Evolutionary conservation across 2,329 filamentous ascomycete species (phyloP).

Genomic region (Curvularia lunata): DNA sequence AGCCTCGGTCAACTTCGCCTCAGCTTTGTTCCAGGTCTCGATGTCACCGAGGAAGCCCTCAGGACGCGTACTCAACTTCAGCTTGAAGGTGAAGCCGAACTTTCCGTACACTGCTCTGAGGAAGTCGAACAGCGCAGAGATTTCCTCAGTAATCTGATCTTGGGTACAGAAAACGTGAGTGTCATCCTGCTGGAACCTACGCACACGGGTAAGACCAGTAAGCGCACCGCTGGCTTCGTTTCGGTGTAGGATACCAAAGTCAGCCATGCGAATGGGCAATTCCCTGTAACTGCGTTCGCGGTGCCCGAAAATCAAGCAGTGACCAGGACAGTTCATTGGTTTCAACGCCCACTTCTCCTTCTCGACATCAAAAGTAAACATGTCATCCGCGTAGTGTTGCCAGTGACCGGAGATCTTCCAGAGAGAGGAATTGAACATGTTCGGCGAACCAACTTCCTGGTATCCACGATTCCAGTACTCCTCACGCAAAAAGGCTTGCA

Average conservation of each 20-base stretch:
- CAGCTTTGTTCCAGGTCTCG: conserved; percentile 87
- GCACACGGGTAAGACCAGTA: conserved; percentile 86
- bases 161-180: conserved; percentile 93
- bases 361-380: conserved; percentile 85
- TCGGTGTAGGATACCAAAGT: conserved; percentile 93
- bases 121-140: conserved; percentile 87
- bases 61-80: conserved; percentile 89
- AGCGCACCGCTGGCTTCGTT: conserved; percentile 95
- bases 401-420: conserved; percentile 98
- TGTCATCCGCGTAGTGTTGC: conserved; percentile 91
- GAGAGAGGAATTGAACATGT: conserved; percentile 91
- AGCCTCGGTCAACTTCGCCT: conserved; percentile 78
- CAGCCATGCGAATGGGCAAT: conserved; percentile 88
- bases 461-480: conserved; percentile 95
- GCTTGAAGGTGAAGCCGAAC: conserved; percentile 87
- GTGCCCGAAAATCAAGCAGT: conserved; percentile 86
- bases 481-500: conserved; percentile 79
- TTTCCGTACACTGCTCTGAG: conserved; percentile 79
- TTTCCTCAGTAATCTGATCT: conserved; percentile 77
- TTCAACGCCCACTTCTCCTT: conserved; percentile 87
- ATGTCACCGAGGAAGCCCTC: conserved; percentile 89
- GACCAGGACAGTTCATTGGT: conserved; percentile 98
- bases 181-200: conserved; percentile 95
- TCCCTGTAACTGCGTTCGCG: conserved; percentile 87
- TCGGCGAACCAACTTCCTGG: conserved; percentile 92